Percentiles rank a stretch among this genome's conserved stretches.
phyloP scores from a whole-genome alignment of 345 rosid species.

The Fremontodendron californicum region DNA sequence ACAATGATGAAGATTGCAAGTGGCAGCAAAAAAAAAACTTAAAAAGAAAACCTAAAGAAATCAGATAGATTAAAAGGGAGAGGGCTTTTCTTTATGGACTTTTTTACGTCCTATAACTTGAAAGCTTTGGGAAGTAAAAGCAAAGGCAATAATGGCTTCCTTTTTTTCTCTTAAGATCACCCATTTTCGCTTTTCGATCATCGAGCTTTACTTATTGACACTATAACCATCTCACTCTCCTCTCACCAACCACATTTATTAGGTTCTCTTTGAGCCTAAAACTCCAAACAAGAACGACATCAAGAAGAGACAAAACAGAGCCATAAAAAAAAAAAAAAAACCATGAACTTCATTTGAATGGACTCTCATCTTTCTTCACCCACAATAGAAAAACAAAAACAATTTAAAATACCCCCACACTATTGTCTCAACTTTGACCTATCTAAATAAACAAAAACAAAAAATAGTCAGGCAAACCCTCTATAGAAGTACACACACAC shows the following conservation, averaged over 20 bases:
- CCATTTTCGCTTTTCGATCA: constrained; percentile 26
- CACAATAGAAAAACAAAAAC: background rate
- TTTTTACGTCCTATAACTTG: background rate
- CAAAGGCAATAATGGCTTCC: constrained; percentile 40
- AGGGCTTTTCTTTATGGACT: background rate
- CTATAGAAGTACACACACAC: background rate
- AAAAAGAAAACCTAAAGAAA: background rate
- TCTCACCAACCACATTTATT: constrained; percentile 17
- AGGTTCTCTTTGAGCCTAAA: constrained; percentile 16
- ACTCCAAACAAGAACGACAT: constrained; percentile 27
- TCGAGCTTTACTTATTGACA: constrained; percentile 19
- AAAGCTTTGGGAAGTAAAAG: constrained; percentile 29
- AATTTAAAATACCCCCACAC: background rate
- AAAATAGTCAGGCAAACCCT: background rate
- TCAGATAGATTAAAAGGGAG: background rate
- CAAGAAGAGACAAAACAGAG: constrained; percentile 30
- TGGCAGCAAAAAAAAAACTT: background rate
- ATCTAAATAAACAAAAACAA: background rate
- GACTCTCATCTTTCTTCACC: constrained; percentile 5
- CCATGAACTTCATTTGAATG: background rate
- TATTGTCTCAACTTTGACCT: background rate
- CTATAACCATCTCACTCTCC: background rate
- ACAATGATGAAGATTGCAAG: constrained; percentile 9
- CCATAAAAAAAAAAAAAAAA: too few relatives aligned
- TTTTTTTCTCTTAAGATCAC: constrained; percentile 24